phyloP scores from a whole-genome alignment of 345 rosid genomes.

The Hibiscus mutabilis region DNA sequence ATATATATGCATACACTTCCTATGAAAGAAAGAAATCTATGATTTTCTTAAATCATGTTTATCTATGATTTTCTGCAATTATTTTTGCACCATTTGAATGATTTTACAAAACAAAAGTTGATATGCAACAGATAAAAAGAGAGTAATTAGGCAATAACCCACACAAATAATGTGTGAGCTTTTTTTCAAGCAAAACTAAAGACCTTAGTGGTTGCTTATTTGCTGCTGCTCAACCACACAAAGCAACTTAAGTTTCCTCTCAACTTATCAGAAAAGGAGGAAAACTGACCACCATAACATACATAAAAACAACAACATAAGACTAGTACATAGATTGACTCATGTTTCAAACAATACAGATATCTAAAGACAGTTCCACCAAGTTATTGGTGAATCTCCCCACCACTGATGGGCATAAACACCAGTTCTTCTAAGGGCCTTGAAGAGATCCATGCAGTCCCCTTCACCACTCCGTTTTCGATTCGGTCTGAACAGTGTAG shows the following conservation, averaged over 20 bases:
- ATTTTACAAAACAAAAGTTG: background rate
- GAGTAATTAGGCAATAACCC: no score
- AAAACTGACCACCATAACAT: no score
- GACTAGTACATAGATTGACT: background rate
- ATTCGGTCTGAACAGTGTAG: conserved; percentile 42
- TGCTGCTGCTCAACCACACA: conserved; percentile 29
- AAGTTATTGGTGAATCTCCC: no score
- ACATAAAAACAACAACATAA: no score
- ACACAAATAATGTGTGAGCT: no score
- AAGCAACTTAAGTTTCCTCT: background rate
- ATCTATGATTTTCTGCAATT: no score
- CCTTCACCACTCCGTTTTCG: conserved; percentile 18
- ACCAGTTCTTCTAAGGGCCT: conserved; percentile 60
- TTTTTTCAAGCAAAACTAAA: conserved; percentile 4
- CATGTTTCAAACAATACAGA: background rate
- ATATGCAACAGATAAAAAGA: background rate
- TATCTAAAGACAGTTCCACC: background rate
- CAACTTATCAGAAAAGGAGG: no score
- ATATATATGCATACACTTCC: background rate
- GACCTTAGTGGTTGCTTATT: conserved; percentile 34
- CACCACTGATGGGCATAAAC: conserved; percentile 92
- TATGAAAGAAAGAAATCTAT: no score
- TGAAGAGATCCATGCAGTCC: conserved; percentile 48
- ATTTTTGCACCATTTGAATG: no score
- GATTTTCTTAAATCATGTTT: no score